These are phyloP conservation scores for Beta lomatogona DNA, from an alignment of 179 eudicot species.

Conservation along the genomic window DNA sequence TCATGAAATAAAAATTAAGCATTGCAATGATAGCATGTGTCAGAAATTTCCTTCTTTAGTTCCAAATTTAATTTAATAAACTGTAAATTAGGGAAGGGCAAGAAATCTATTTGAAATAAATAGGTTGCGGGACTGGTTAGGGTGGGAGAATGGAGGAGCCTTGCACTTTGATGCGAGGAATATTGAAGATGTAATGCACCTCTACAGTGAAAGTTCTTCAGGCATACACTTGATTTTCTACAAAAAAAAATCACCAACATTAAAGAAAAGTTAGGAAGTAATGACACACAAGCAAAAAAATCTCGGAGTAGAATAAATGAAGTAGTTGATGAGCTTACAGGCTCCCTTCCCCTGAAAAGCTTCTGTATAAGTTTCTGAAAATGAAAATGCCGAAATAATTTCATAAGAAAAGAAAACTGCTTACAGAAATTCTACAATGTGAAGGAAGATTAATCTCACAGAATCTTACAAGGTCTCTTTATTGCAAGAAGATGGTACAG, in stretches of 20 bases:
- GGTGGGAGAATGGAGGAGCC: neutral
- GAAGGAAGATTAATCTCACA: conserved; percentile 5
- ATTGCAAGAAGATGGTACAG: conserved; percentile 33
- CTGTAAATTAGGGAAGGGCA: neutral
- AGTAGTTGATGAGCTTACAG: conserved; percentile 29
- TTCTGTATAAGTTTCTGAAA: conserved; percentile 41
- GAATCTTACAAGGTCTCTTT: conserved; percentile 36
- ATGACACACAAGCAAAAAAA: neutral
- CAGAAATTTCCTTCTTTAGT: neutral
- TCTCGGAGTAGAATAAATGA: neutral
- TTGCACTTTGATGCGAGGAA: conserved; percentile 2
- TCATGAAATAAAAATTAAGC: neutral
- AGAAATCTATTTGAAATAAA: neutral
- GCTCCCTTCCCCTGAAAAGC: conserved; percentile 32
- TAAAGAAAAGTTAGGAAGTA: neutral
- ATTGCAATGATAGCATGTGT: neutral
- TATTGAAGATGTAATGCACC: conserved; percentile 24
- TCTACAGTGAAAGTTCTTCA: conserved; percentile 35
- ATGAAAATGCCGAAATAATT: conserved; percentile 17
- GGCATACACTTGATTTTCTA: conserved; percentile 40
- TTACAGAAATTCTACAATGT: neutral
- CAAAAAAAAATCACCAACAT: conserved; percentile 16
- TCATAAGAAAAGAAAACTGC: neutral
- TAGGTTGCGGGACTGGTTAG: neutral
- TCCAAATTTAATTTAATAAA: neutral